phyloP scores from a whole-genome alignment of 768 basidiomycete genomes.

The Macrolepiota fuliginosa region DNA sequence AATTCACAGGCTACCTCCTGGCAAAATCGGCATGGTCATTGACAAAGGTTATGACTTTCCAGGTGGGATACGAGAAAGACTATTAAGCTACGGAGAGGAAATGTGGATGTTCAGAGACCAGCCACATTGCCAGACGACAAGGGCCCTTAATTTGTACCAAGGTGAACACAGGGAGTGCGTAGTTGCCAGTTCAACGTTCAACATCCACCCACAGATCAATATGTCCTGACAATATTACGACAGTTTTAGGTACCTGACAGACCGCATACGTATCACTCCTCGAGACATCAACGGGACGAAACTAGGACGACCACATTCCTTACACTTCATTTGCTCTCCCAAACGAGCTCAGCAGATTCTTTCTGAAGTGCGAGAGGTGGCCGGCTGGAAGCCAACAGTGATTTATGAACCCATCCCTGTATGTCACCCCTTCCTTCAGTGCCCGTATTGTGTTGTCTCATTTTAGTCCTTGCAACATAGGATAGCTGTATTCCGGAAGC shows the following conservation, averaged over 20 bases:
- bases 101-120: slow-evolving; percentile 80
- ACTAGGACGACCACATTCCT: slow-evolving; percentile 44
- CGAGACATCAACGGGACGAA: slow-evolving; percentile 57
- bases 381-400: slow-evolving; percentile 61
- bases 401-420: slow-evolving; percentile 91
- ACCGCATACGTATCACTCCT: slow-evolving; percentile 69
- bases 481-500: slow-evolving; percentile 80
- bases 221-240: not conserved
- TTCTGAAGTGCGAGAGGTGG: slow-evolving; percentile 51
- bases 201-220: not conserved
- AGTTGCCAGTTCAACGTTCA: slow-evolving; percentile 1
- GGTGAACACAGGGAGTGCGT: slow-evolving; percentile 71
- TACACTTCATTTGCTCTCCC: slow-evolving; percentile 90
- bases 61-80: slow-evolving; percentile 44
- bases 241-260: slow-evolving; percentile 80
- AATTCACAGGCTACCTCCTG: slow-evolving; percentile 56
- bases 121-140: slow-evolving; percentile 54
- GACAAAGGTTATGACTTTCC: slow-evolving; percentile 83
- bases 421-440: slow-evolving; percentile 1
- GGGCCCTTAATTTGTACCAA: slow-evolving; percentile 69
- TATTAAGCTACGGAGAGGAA: slow-evolving; percentile 62
- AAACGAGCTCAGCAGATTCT: slow-evolving; percentile 64
- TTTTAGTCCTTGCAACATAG: slow-evolving; percentile 53
- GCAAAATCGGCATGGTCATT: slow-evolving; percentile 76
- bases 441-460: not conserved